Percentiles rank a stretch among this genome's conserved stretches.
phyloP scores from a whole-genome alignment of 805 yeast genomes.

The Yarrowia sp. region DNA sequence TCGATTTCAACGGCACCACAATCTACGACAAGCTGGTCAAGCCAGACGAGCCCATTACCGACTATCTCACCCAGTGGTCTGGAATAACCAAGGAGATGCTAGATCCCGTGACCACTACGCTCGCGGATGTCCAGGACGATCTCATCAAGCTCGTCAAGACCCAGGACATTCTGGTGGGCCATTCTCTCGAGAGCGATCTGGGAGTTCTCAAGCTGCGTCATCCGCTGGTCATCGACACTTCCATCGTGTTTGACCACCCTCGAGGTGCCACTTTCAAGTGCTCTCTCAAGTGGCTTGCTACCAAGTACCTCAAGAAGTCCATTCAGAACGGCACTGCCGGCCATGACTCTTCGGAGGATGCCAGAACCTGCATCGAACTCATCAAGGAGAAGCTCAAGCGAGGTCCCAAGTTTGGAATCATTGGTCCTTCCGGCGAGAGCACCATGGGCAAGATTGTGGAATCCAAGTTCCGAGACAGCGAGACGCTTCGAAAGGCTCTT shows the following conservation, averaged over 20 bases:
- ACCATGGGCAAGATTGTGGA: constrained; percentile 16
- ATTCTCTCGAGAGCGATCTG: constrained; percentile 83
- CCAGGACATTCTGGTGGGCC: constrained; percentile 77
- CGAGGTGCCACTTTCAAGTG: constrained; percentile 82
- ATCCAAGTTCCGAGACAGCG: background rate
- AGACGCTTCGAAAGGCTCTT: constrained; percentile 35
- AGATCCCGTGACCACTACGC: constrained; percentile 57
- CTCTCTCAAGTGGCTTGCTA: constrained; percentile 67
- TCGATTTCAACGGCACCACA: constrained; percentile 59
- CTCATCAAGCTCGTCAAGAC: constrained; percentile 49
- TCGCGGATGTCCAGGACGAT: constrained; percentile 63
- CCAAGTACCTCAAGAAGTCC: constrained; percentile 49
- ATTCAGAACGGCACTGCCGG: constrained; percentile 74
- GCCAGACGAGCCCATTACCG: constrained; percentile 70
- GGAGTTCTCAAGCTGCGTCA: constrained; percentile 69
- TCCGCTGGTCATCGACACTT: constrained; percentile 74
- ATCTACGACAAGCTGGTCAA: constrained; percentile 73
- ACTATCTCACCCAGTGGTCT: constrained; percentile 79
- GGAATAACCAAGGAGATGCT: constrained; percentile 80
- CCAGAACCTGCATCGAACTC: constrained; percentile 73
- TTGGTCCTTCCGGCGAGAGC: constrained; percentile 29
- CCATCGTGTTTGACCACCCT: constrained; percentile 68
- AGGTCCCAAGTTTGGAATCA: constrained; percentile 65
- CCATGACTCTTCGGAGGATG: constrained; percentile 87
- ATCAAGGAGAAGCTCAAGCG: constrained; percentile 64